These are phyloP conservation scores for Melanopsichium pennsylvanicum DNA, from an alignment of 1,284 basidiomycete species.

Conservation along the genomic window DNA sequence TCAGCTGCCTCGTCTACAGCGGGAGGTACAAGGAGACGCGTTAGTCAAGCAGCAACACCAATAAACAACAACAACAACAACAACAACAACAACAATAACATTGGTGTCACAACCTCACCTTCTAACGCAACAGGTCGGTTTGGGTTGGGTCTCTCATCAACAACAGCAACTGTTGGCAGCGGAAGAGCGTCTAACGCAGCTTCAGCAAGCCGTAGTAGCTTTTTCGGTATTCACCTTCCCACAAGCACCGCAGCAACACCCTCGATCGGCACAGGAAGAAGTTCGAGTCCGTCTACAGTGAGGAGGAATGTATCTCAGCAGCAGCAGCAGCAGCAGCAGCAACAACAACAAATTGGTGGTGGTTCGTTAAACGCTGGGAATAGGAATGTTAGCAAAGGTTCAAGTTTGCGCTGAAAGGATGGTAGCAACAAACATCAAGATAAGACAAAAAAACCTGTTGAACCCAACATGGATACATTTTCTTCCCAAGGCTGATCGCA, in stretches of 20 bases:
- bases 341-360: no score
- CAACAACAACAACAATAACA: background rate
- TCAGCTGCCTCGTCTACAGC: constrained; percentile 6
- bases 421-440: no score
- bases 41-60: constrained; percentile 24
- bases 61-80: background rate
- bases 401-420: constrained; percentile 25
- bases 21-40: constrained; percentile 15
- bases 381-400: constrained; percentile 34
- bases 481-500: no score
- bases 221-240: constrained; percentile 44
- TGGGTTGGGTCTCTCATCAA: constrained; percentile 20
- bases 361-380: constrained; percentile 26
- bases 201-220: constrained; percentile 25
- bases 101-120: constrained; percentile 1
- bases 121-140: constrained; percentile 19
- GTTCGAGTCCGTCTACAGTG: constrained; percentile 22
- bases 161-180: background rate
- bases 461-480: no score
- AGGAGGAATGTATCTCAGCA: no score
- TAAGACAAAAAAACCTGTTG: no score
- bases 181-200: constrained; percentile 7
- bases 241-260: constrained; percentile 3
- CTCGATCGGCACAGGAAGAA: constrained; percentile 1
- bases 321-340: no score